These are phyloP conservation scores for Pseudotulostoma volvatum DNA, from an alignment of 495 filamentous ascomycete genomes.

Conservation along the genomic window DNA sequence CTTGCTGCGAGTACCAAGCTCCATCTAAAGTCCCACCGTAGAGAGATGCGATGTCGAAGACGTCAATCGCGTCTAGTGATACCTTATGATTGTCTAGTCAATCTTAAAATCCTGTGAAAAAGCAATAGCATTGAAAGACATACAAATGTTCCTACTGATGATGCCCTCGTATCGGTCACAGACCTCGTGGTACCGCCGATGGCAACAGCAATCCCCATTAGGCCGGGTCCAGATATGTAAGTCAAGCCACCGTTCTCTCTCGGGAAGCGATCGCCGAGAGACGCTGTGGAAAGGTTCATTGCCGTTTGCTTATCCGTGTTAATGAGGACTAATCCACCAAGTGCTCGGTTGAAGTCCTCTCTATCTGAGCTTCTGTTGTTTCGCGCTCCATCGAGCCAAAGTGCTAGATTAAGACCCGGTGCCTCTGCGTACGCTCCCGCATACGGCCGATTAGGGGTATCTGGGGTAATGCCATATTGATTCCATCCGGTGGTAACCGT, in stretches of 20 bases:
- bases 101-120: neutral
- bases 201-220: slow-evolving; percentile 19
- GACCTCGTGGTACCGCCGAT: slow-evolving; percentile 21
- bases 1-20: slow-evolving; percentile 21
- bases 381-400: slow-evolving; percentile 27
- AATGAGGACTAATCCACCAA: slow-evolving; percentile 24
- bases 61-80: slow-evolving; percentile 14
- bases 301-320: slow-evolving; percentile 17
- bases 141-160: slow-evolving; percentile 8
- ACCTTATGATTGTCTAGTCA: slow-evolving; percentile 7
- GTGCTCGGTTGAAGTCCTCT: slow-evolving; percentile 7
- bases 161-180: slow-evolving; percentile 3
- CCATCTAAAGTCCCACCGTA: slow-evolving; percentile 8
- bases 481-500: slow-evolving; percentile 12
- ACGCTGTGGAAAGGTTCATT: slow-evolving; percentile 19
- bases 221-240: slow-evolving; percentile 16
- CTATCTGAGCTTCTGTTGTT: slow-evolving; percentile 16
- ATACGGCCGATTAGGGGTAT: slow-evolving; percentile 15
- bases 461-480: slow-evolving; percentile 18
- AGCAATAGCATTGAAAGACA: neutral
- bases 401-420: slow-evolving; percentile 18
- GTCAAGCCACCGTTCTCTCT: slow-evolving; percentile 15
- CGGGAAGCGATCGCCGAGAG: slow-evolving; percentile 9
- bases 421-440: slow-evolving; percentile 22
- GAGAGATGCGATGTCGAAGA: slow-evolving; percentile 22